Base-by-base conservation (phyloP, 106 monocot genomes). In the Platanthera guangdongensis region DNA sequence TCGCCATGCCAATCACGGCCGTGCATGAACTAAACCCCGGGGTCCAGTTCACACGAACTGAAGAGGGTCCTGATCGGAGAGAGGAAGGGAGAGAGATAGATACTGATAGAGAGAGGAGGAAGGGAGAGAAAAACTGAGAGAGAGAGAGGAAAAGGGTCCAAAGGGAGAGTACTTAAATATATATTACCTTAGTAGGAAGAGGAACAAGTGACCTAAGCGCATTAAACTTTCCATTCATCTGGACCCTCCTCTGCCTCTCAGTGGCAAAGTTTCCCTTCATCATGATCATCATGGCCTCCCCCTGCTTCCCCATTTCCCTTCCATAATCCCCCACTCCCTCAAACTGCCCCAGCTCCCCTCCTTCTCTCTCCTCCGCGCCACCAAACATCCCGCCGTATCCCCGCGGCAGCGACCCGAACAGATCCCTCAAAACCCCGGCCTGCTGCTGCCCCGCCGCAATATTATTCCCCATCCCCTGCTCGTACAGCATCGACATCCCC, bases 311-410 rank as follows among this genome's bases (percentile, higher is more conserved):
- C 12, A 74, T 78, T 9, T 84, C 77, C 71, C 85, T 89, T 74
- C 87, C 81, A 48, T 73, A 84, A 22, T 91, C 93, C 46, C 86
- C 59, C 74, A 88, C 51, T 53, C 76, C 83, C 69, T 86, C 81
- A 77, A 85, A 81, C 64, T 79, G 70, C 70, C 81, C 47, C 15
- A 47, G 2, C 46, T 11, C n/a, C 1, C 15, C 70, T 13, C 70
- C 48, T n/a, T 71, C 70, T n/a, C 70, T 71, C 47, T 49, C 70
- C 45, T 48, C 71, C 60, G 13, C 50, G 51, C 65, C 68, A 8
- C 51, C 50, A 14, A 51, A 51, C 54, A 80, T 80, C 28, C 79
- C 88, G 62, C 79, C 88, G 62, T 86, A 83, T 28, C 76, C 79
- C 71, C 89, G 50, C 9, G 72, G 72, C 51, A 72, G 22, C 2